Conservation (phyloP, 176 grass and related monocot species). For the Zizania latifolia region DNA sequence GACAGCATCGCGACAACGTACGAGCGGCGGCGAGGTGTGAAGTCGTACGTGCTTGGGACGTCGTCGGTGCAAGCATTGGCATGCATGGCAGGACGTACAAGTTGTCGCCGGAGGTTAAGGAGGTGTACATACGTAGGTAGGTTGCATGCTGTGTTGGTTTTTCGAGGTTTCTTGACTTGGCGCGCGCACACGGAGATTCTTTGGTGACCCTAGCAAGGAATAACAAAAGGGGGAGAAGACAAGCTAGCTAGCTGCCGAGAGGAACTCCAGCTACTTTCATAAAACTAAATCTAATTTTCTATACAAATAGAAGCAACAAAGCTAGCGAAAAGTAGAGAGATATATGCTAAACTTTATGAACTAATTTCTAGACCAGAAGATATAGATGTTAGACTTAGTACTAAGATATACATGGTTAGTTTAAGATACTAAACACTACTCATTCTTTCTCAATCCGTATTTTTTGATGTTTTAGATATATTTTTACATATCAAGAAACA, state of each 20-base stretch:
- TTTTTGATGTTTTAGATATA: too few species aligned
- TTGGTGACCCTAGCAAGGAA: background rate
- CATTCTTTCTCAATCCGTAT: too few species aligned
- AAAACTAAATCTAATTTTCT: too few species aligned
- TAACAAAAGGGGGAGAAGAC: background rate
- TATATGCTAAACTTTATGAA: too few species aligned
- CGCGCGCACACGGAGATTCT: background rate
- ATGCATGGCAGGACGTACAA: background rate
- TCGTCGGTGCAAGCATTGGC: background rate
- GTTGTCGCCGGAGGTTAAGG: background rate
- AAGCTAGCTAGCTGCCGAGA: background rate
- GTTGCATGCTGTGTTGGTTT: background rate
- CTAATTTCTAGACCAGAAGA: too few species aligned
- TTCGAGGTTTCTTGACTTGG: background rate
- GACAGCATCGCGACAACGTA: background rate
- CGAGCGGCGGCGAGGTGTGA: background rate
- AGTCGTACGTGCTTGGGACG: background rate
- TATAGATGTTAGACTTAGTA: too few species aligned
- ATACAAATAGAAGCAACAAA: too few species aligned
- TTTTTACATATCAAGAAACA: too few species aligned
- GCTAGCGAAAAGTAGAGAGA: too few species aligned
- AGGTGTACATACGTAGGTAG: background rate
- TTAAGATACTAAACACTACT: too few species aligned
- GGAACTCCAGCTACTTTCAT: too few species aligned
- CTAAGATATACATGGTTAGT: too few species aligned